Percentiles rank a stretch among this genome's conserved stretches.
Conservation (phyloP, 2,329 filamentous ascomycete species). For the Stachybotrys elegans region DNA sequence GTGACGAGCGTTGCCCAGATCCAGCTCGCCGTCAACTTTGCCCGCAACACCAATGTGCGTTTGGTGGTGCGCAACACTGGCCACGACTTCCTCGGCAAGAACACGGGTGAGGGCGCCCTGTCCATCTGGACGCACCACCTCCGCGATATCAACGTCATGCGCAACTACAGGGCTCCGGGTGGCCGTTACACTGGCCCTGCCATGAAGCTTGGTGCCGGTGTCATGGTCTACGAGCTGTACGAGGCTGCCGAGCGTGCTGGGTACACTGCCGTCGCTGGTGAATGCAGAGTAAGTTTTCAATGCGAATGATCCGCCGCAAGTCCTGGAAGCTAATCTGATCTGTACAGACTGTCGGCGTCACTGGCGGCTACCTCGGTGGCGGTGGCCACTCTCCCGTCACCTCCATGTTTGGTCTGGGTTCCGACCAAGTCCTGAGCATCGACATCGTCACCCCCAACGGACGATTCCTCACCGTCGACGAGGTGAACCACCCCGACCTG, state of each 20-base stretch:
- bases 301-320: background rate
- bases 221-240: conserved; percentile 49
- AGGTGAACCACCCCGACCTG: conserved; percentile 37
- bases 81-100: conserved; percentile 49
- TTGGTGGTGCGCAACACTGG: conserved; percentile 44
- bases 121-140: conserved; percentile 54
- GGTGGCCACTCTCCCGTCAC: conserved; percentile 46
- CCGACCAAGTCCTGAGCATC: conserved; percentile 46
- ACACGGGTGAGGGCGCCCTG: conserved; percentile 53
- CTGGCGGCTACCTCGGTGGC: conserved; percentile 24
- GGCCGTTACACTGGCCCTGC: conserved; percentile 37
- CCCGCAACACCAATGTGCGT: conserved; percentile 36
- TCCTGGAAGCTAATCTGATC: background rate
- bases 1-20: conserved; percentile 35
- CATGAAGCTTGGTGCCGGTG: conserved; percentile 50
- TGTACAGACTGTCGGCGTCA: conserved; percentile 17
- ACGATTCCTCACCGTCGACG: conserved; percentile 32
- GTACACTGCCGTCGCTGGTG: conserved; percentile 47
- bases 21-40: conserved; percentile 42
- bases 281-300: conserved; percentile 30
- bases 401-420: conserved; percentile 33
- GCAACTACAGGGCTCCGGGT: conserved; percentile 13
- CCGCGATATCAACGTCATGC: conserved; percentile 29
- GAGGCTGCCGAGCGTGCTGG: conserved; percentile 40
- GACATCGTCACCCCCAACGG: conserved; percentile 42